Conservation (phyloP, 2,329 filamentous ascomycete genomes). For the Hypoxylon sp. region DNA sequence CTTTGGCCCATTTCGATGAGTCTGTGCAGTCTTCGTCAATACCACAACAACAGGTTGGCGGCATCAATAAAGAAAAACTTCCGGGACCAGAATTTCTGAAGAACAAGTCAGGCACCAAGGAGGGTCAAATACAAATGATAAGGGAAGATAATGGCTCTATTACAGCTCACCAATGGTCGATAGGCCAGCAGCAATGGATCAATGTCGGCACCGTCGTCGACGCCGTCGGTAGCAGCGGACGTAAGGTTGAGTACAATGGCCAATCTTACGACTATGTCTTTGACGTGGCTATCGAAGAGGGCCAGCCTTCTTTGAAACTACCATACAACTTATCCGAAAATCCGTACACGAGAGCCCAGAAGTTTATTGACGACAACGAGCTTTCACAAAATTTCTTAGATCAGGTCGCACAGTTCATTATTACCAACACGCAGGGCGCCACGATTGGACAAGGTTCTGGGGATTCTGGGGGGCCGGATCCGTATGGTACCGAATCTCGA, state of each 20-base stretch:
- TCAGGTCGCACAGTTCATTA: slow-evolving; percentile 92
- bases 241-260: slow-evolving; percentile 82
- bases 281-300: slow-evolving; percentile 95
- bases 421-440: slow-evolving; percentile 88
- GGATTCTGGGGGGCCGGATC: slow-evolving; percentile 71
- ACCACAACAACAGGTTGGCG: slow-evolving; percentile 85
- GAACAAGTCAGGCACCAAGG: slow-evolving; percentile 89
- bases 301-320: slow-evolving; percentile 92
- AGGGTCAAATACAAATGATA: slow-evolving; percentile 96
- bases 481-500: slow-evolving; percentile 82
- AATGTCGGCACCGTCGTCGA: slow-evolving; percentile 96
- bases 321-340: slow-evolving; percentile 95
- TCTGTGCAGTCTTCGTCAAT: slow-evolving; percentile 87
- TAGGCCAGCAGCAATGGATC: slow-evolving; percentile 79
- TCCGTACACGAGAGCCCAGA: slow-evolving; percentile 90
- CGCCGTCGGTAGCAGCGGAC: slow-evolving; percentile 84
- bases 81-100: slow-evolving; percentile 90
- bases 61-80: slow-evolving; percentile 91
- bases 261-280: slow-evolving; percentile 97
- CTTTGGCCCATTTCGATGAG: slow-evolving; percentile 82
- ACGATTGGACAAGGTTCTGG: slow-evolving; percentile 77
- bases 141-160: slow-evolving; percentile 84
- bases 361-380: slow-evolving; percentile 91
- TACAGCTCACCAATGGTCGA: slow-evolving; percentile 91
- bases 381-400: slow-evolving; percentile 90